Conservation (phyloP, 139 green algal species). For the Microglena sp. region DNA sequence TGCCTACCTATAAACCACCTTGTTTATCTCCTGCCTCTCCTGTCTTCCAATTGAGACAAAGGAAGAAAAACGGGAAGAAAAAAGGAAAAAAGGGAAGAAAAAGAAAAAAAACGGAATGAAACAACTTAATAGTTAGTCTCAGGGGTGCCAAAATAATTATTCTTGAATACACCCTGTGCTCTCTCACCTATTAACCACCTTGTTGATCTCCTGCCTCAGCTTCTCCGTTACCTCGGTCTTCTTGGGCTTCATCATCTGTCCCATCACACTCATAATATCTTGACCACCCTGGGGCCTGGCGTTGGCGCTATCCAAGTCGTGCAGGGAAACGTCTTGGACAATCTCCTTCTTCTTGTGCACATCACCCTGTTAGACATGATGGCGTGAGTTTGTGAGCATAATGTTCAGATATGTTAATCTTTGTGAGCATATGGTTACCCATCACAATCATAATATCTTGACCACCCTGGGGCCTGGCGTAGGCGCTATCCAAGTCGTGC, state of each 20-base stretch:
- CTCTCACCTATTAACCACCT: constrained; percentile 44
- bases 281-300: constrained; percentile 75
- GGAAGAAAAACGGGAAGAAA: too few species aligned
- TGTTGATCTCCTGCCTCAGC: constrained; percentile 97
- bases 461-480: constrained; percentile 78
- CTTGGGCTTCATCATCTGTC: constrained; percentile 91
- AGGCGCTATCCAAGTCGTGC: constrained; percentile 94
- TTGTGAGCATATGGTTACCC: too few species aligned
- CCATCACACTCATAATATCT: constrained; percentile 94
- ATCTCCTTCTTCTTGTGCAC: constrained; percentile 99
- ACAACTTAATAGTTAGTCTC: too few species aligned
- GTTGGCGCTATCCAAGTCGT: constrained; percentile 96
- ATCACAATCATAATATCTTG: constrained; percentile 93
- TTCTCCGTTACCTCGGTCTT: constrained; percentile 99
- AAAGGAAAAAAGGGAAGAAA: too few species aligned
- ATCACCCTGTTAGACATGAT: constrained; percentile 59
- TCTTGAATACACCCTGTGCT: too few species aligned
- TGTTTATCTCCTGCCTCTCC: too few species aligned
- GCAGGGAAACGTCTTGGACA: constrained; percentile 97
- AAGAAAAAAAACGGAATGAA: too few species aligned
- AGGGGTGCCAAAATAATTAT: too few species aligned
- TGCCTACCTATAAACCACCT: too few species aligned
- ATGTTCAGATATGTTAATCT: too few species aligned
- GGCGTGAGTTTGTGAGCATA: not conserved
- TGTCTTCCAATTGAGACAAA: too few species aligned